Evolutionary conservation across 257 asterid species (phyloP), one percentile per base, ranked within the genome.

Genomic region (Lavandula angustifolia): DNA sequence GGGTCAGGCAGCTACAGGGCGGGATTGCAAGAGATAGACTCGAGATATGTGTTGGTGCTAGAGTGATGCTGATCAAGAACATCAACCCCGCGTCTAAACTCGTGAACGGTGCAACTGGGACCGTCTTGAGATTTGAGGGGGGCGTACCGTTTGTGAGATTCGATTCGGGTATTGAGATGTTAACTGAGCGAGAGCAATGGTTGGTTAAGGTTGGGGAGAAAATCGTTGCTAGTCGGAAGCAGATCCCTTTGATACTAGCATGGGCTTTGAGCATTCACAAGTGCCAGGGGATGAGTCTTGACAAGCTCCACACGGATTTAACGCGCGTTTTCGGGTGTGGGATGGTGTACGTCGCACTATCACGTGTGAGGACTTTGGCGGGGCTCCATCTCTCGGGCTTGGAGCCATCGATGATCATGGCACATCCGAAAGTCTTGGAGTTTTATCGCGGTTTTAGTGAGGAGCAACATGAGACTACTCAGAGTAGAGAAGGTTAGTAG

Each of bases 201-300:
- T 64, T 17, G 2, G 83, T 87, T 13, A 73, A 68, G 84, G 87
- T 82, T 35, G 92, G 86, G 9, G 89, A 77, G 13, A 77, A 42
- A 27, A 76, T 69, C 35, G 90, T 82, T 50, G 97, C 95, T 0
- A 51, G 4, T 37, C 75, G 95, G 40, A 76, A 55, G 76, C 97
- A 90, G 77, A 70, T 87, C 38, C 97, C 97, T 13, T 81, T 90
- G 48, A 76, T 87, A 37, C 73, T 90, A 59, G 77, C 97, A n/a
- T 90, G 95, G 97, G 95, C 94, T 71, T 49, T 90, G 42, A 90
- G 97, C 75, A 80, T 90, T 68, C 97, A 87, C 75, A 87, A 87
- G 70, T 87, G 92, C 69, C 95, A 85, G 42, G 97, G 97, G 40
- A 87, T 90, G 95, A 83, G 86, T 60, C 67, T 90, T 4, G 85